A percentile compares a stretch with the other conserved stretches of the same genome.
These are phyloP conservation scores for Pezicula neosporulosa DNA, from an alignment of 2,329 filamentous ascomycete genomes.

Conservation along the genomic window DNA sequence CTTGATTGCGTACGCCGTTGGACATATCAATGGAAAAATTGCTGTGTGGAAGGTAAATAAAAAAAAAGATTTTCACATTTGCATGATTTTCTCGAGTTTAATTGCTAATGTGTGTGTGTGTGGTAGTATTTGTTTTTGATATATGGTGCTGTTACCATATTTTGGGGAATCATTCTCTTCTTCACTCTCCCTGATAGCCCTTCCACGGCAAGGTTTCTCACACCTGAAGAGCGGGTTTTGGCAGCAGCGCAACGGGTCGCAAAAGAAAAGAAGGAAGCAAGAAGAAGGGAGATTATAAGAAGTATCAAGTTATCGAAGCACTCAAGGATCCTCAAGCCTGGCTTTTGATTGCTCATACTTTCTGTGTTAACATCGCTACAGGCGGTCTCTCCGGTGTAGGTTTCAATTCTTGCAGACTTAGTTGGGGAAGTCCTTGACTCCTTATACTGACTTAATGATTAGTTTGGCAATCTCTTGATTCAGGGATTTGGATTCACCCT, in stretches of 20 bases:
- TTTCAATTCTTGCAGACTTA: too few species aligned
- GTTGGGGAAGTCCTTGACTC: conserved; percentile 17
- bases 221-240: conserved; percentile 34
- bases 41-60: neutral
- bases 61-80: too few species aligned
- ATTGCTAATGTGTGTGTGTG: too few species aligned
- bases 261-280: conserved; percentile 29
- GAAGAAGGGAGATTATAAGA: conserved; percentile 39
- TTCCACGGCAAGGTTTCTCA: conserved; percentile 34
- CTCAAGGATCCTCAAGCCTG: conserved; percentile 54
- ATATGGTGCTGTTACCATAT: conserved; percentile 40
- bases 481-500: conserved; percentile 21
- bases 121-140: neutral
- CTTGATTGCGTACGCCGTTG: conserved; percentile 9
- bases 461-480: conserved; percentile 31
- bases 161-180: conserved; percentile 32
- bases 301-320: conserved; percentile 47
- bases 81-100: too few species aligned
- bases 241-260: conserved; percentile 32
- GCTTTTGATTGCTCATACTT: conserved; percentile 48
- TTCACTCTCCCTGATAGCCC: conserved; percentile 33
- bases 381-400: conserved; percentile 15
- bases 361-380: conserved; percentile 46
- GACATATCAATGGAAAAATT: conserved; percentile 30
- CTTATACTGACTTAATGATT: conserved; percentile 28